phyloP scores from a whole-genome alignment of 805 yeast species.

The Suhomyces kilbournensis region DNA sequence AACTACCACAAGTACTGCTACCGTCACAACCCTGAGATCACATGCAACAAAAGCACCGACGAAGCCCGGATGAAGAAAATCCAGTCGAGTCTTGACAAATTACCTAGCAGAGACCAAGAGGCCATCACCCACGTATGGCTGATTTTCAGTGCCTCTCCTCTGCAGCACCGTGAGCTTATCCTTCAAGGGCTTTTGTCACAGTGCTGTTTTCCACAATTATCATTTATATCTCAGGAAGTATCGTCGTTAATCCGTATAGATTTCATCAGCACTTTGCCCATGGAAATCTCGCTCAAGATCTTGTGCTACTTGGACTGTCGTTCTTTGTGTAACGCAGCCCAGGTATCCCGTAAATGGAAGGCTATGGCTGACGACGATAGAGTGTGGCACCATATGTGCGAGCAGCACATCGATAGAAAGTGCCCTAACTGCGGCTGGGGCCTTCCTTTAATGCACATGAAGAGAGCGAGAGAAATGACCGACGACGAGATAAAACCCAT shows the following conservation, averaged over 20 bases:
- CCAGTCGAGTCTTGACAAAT: constrained; percentile 52
- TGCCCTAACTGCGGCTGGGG: constrained; percentile 99
- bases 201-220: constrained; percentile 93
- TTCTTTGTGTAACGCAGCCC: constrained; percentile 91
- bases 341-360: constrained; percentile 86
- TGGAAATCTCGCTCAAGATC: constrained; percentile 80
- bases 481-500: constrained; percentile 16
- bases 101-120: constrained; percentile 70
- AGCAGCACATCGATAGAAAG: constrained; percentile 94
- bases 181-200: constrained; percentile 81
- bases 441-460: constrained; percentile 88
- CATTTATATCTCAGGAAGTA: constrained; percentile 80
- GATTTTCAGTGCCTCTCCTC: constrained; percentile 71
- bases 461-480: constrained; percentile 55
- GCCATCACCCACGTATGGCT: constrained; percentile 84
- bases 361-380: constrained; percentile 90
- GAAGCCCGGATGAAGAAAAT: constrained; percentile 60
- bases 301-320: constrained; percentile 88
- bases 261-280: constrained; percentile 79
- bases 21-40: constrained; percentile 87
- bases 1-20: constrained; percentile 76
- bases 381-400: constrained; percentile 98
- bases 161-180: constrained; percentile 67
- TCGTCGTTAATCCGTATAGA: constrained; percentile 80
- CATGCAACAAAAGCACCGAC: constrained; percentile 68